These are phyloP conservation scores for Fusarium tricinctum DNA, from an alignment of 2,329 filamentous ascomycete species.

Conservation along the genomic window DNA sequence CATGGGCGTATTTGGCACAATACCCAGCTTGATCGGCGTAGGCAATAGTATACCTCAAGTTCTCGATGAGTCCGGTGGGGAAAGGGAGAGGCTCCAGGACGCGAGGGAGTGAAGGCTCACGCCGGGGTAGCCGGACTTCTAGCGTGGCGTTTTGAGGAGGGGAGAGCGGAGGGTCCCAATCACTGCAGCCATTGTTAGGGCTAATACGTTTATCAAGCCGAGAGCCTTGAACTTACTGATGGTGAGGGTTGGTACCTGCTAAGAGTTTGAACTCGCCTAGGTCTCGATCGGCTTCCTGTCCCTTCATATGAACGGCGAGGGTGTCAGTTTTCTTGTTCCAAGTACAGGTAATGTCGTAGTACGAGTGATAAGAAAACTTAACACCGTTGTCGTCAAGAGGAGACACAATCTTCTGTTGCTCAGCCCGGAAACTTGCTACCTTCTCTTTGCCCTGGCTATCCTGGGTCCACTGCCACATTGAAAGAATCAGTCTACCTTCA, in stretches of 20 bases:
- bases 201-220: accelerated
- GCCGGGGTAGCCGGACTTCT: conserved; percentile 30
- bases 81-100: conserved; percentile 32
- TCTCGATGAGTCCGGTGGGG: conserved; percentile 32
- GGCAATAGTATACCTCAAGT: conserved; percentile 14
- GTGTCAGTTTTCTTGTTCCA: conserved; percentile 20
- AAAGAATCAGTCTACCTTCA: conserved; percentile 35
- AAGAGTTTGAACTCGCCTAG: conserved; percentile 19
- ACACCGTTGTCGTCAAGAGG: not conserved
- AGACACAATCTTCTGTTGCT: not conserved
- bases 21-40: conserved; percentile 42
- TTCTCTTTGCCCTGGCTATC: conserved; percentile 18
- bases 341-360: conserved; percentile 22
- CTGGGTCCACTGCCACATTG: conserved; percentile 38
- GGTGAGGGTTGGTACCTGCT: conserved; percentile 20
- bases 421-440: conserved; percentile 8
- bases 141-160: conserved; percentile 8
- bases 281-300: not conserved
- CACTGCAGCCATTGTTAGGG: not conserved
- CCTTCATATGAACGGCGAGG: conserved; percentile 19
- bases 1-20: conserved; percentile 36
- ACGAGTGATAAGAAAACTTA: conserved; percentile 29
- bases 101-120: conserved; percentile 10
- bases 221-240: conserved; percentile 13
- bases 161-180: conserved; percentile 7